Base-by-base conservation (phyloP, 345 rosid genomes). In the Conringia planisiliqua region DNA sequence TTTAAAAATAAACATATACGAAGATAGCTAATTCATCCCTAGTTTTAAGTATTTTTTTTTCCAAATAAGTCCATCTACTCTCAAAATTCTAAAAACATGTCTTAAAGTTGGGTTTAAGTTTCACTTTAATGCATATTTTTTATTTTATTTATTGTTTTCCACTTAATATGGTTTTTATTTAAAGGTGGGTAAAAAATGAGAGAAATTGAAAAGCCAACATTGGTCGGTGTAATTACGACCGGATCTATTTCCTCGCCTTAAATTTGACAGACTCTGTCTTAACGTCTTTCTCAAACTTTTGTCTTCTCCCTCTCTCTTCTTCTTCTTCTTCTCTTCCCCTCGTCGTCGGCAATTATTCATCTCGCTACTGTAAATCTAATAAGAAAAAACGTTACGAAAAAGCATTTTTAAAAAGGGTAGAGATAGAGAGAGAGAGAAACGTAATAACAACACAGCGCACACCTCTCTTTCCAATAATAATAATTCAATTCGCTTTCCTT, bases 191-290 rank as follows among this genome's bases (percentile, higher is more conserved):
- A 32, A 32, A 30, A 32, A 32, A 6, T 5, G 2, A 32, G 8
- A n/a, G n/a, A 68, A 30, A 55, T 50, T 66, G 36, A 56, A 44
- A 63, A 74, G 67, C 61, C 52, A 66, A 44, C 30, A 62, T 52
- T 69, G 74, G 80, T 62, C 80, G 70, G 75, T 42, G 57, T 56
- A 39, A 69, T 17, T 0, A 76, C 38, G 80, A 77, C 76, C 76
- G 65, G 66, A 63, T 62, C 75, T 63, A 17, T 44, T 22, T 76
- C 32, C 0, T 56, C 36, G 71, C 71, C 71, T 64, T 29, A 64
- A 71, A 55, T 20, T 63, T 63, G 76, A 57, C 62, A 44, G 17
- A 55, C 58, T 62, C 70, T 22, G 24, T 22, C 24, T 63, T 30
- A 40, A 67, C 74, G 74, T 70, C 74, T 62, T 52, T 66, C 78